Evolutionary conservation across 1,139 yeast genomes (phyloP), one percentile per base, ranked within the genome.

Genomic region (Lodderomyces oxycetoniae): DNA sequence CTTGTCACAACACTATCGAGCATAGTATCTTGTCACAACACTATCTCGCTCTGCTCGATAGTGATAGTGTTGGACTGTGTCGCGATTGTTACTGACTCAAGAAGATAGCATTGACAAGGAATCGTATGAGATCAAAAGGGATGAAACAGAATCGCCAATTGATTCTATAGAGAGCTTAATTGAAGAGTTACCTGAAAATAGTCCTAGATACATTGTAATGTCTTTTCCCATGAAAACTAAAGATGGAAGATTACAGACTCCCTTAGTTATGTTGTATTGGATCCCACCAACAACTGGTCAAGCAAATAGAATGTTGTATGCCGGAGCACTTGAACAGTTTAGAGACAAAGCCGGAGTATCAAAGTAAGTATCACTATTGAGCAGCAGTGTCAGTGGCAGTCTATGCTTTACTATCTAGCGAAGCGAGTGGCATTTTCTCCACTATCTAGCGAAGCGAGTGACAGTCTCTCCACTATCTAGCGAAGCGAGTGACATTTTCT

Each of bases 241-340:
- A 17, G 96, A 88, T 49, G 95, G 95, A 1, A 67, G 95, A 40
- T 70, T 74, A 48, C 72, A 78, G 32, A 68, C 74, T 9, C 96
- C 96, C 2, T 71, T 84, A 44, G 87, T 87, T 1, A 60, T 89
- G 53, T 48, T 88, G 17, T 88, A 87, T 56, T 88, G 91, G 80
- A 73, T 85, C 38, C 96, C 96, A 2, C 81, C 80, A 17, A 85
- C 95, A 0, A 71, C 88, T 13, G 81, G 84, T 12, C 91, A 80
- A 52, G 85, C 80, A 36, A 66, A 74, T 52, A 75, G 82, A 53
- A 88, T 88, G 96, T 61, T 85, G 32, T 88, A 85, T 49, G 96
- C 96, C 1, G 95, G 93, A 2, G 94, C 95, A 1, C 74, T 85
- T 17, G 96, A 88, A 51, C 61, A 80, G 46, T 72, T 88, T 42